phyloP scores from a whole-genome alignment of 1,139 yeast genomes.

The Yamadazyma songkhlaensis region DNA sequence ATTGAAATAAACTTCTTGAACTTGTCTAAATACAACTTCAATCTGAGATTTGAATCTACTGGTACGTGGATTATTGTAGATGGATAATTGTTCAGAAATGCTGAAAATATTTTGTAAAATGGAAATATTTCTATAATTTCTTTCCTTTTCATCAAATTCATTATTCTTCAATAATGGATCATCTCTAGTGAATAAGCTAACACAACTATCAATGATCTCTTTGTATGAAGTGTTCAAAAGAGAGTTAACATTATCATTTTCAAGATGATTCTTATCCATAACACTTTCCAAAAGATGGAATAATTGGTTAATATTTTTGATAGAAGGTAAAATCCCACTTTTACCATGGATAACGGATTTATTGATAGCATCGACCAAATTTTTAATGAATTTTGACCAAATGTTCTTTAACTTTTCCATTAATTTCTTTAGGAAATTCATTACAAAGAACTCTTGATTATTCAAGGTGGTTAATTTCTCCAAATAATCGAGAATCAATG shows the following conservation, averaged over 20 bases:
- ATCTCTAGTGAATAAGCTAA: slow-evolving; percentile 37
- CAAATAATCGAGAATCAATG: slow-evolving; percentile 37
- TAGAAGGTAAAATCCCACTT: slow-evolving; percentile 35
- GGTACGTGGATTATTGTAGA: slow-evolving; percentile 25
- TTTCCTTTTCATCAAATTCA: slow-evolving; percentile 56
- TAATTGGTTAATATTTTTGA: slow-evolving; percentile 34
- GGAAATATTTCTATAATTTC: slow-evolving; percentile 55
- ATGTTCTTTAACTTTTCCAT: slow-evolving; percentile 48
- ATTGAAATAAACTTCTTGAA: slow-evolving; percentile 43
- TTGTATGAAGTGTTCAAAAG: slow-evolving; percentile 43
- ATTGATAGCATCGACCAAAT: slow-evolving; percentile 53
- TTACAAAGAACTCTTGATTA: slow-evolving; percentile 64
- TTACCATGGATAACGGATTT: slow-evolving; percentile 47
- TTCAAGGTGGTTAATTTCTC: slow-evolving; percentile 40
- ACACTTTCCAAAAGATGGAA: slow-evolving; percentile 36
- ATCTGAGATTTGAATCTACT: slow-evolving; percentile 43
- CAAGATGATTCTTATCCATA: slow-evolving; percentile 21
- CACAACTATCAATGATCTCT: slow-evolving; percentile 32
- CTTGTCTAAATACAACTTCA: slow-evolving; percentile 45
- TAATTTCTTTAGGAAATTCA: slow-evolving; percentile 50
- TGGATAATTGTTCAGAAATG: slow-evolving; percentile 49
- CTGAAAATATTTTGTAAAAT: slow-evolving; percentile 63
- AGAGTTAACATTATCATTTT: slow-evolving; percentile 25
- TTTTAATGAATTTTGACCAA: slow-evolving; percentile 61
- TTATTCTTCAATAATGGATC: slow-evolving; percentile 45